Evolutionary conservation across 495 filamentous ascomycete genomes (phyloP).

Genomic region (Trichoderma gamsii): DNA sequence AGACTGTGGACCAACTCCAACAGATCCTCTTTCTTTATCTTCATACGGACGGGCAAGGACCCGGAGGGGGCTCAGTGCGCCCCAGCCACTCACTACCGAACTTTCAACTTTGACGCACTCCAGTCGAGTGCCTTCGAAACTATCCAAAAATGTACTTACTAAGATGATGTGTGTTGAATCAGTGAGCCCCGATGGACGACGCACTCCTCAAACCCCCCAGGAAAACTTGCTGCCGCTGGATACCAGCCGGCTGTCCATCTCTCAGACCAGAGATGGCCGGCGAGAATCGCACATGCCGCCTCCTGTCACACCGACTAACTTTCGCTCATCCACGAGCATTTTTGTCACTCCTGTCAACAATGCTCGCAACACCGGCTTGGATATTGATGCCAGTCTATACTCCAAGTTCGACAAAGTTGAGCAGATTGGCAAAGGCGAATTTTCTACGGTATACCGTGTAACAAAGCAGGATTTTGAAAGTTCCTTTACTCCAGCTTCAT

Average conservation of each 20-base stretch:
- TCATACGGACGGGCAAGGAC: constrained; percentile 17
- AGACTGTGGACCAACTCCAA: constrained; percentile 2
- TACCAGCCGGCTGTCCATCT: constrained; percentile 74
- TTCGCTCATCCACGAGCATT: constrained; percentile 39
- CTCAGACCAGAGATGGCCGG: constrained; percentile 38
- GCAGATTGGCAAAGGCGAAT: constrained; percentile 78
- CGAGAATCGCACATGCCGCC: constrained; percentile 45
- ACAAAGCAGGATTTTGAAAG: constrained; percentile 38
- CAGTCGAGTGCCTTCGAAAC: constrained; percentile 18
- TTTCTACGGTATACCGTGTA: constrained; percentile 86
- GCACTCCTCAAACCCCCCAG: constrained; percentile 70
- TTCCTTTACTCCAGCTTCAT: constrained; percentile 31
- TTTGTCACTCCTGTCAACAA: constrained; percentile 47
- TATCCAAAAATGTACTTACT: constrained; percentile 29
- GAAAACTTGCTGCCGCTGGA: constrained; percentile 72
- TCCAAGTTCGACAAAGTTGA: constrained; percentile 71
- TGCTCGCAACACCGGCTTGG: constrained; percentile 46
- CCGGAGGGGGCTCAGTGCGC: constrained; percentile 17
- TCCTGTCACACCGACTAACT: constrained; percentile 74
- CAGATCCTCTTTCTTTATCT: constrained; percentile 20
- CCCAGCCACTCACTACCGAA: constrained; percentile 19
- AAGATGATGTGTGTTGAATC: constrained; percentile 38
- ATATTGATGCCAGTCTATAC: constrained; percentile 63
- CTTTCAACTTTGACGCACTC: neutral
- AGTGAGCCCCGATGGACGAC: constrained; percentile 46